Base-by-base conservation (phyloP, 2,329 filamentous ascomycete genomes). In the Apiospora pterosperma region DNA sequence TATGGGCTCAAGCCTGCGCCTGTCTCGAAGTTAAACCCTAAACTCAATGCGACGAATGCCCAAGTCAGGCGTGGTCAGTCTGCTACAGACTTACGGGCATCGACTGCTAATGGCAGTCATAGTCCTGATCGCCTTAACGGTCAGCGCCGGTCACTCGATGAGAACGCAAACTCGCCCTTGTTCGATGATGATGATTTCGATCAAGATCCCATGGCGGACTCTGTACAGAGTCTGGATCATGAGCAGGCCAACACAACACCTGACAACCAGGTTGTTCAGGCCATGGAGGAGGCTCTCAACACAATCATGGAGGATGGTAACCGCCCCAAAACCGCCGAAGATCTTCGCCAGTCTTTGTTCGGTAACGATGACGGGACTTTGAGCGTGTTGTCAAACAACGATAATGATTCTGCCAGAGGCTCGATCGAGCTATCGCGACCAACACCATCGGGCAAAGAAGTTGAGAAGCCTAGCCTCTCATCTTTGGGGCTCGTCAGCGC, bases 401-500 rank as follows among this genome's bases (percentile, higher is more conserved):
- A 89, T n/a, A 84, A 84, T 59, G 83, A 86, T 38, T 91, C 90
- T 4, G 74, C 74, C 23, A 76, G 77, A 39, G 76, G 71, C 1
- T 79, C 79, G 5, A 36, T 78, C 5, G 79, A 81, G 55, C 64
- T 71, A 23, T 70, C 77, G 36, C 61, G 65, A 19, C 68, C 66
- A 48, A 31, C 64, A 66, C 14, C 61, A 68, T 25, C 67, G 66
- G 61, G 75, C 3, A 86, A 84, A 66, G 84, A 85, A 58, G 78
- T 73, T 39, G 85, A 88, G 34, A 97, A 91, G 76, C 94, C 93
- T 28, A 99, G 92, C 73, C 88, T 99, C 68, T 91, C 95, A 12
- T 97, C 96, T 0, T 80, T 99, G 3, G 96, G 96, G 0, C 85
- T 99, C 5, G 92, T 99, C 2, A 96, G 93, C 66, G 90, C 91